These are phyloP conservation scores for Sextonia rubra DNA, from an alignment of 164 flowering plant species.

Conservation along the genomic window DNA sequence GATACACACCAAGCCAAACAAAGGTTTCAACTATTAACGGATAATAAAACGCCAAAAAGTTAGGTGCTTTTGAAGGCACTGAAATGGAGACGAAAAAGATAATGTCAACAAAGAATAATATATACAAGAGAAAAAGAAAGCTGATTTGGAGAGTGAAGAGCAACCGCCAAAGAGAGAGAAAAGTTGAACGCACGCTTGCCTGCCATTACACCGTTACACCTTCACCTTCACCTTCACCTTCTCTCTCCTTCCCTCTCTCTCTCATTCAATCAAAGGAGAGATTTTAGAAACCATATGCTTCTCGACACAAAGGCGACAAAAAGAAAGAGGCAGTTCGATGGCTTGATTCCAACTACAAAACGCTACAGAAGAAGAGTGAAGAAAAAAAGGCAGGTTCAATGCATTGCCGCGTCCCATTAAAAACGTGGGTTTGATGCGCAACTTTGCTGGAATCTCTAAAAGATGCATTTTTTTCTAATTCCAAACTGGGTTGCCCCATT, in stretches of 20 bases:
- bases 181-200: constrained; percentile 8
- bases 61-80: neutral
- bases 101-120: neutral
- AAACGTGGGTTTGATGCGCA: neutral
- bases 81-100: neutral
- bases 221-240: neutral
- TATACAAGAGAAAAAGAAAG: neutral
- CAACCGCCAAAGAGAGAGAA: neutral
- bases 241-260: neutral
- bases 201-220: neutral
- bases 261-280: neutral
- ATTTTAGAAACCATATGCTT: neutral
- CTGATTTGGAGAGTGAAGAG: neutral
- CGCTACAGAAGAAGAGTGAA: no score
- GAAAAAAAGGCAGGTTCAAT: no score
- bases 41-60: constrained; percentile 4
- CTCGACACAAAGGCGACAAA: neutral
- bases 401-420: no score
- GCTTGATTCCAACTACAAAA: no score
- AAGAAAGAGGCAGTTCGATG: no score
- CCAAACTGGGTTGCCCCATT: neutral
- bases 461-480: neutral
- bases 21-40: neutral
- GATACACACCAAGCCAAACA: no score
- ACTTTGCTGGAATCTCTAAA: neutral